A percentile compares a stretch with the other conserved stretches of the same genome.
Conservation (phyloP, 2,329 filamentous ascomycete genomes). For the Davidsoniella eucalypti region DNA sequence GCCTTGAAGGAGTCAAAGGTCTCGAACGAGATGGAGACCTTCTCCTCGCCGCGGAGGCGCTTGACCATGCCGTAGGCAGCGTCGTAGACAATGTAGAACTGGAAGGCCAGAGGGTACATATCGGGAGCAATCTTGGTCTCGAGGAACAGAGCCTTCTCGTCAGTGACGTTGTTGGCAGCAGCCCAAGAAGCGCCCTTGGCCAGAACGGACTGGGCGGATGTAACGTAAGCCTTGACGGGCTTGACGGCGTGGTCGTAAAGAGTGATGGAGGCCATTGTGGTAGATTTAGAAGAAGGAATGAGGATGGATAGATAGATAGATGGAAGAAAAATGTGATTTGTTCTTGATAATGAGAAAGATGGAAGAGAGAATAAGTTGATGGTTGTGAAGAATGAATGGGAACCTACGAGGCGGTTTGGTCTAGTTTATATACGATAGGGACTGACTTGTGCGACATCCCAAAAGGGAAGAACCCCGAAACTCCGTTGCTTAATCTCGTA, state of each 20-base stretch:
- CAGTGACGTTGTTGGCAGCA: background rate
- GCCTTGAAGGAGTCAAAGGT: background rate
- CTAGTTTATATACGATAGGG: background rate
- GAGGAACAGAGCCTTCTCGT: constrained; percentile 3
- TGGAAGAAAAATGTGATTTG: background rate
- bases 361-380: background rate
- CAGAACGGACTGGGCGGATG: constrained; percentile 1
- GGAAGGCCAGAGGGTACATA: constrained; percentile 23
- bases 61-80: background rate
- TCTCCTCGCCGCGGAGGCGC: constrained; percentile 5
- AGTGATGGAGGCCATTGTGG: constrained; percentile 9
- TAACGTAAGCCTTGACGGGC: background rate
- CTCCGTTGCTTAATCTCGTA: no score
- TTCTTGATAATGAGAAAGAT: background rate
- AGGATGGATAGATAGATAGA: background rate
- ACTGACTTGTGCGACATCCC: no score
- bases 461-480: no score
- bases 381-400: background rate
- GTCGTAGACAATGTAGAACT: constrained; percentile 14
- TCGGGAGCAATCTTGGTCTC: constrained; percentile 18
- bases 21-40: background rate
- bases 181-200: constrained; percentile 4
- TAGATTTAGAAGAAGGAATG: background rate
- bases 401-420: background rate
- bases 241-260: constrained; percentile 6